A percentile compares a stretch with the other conserved stretches of the same genome.
Evolutionary conservation across 2,329 filamentous ascomycete genomes (phyloP).

Genomic region (Bimuria novae-zelandiae): DNA sequence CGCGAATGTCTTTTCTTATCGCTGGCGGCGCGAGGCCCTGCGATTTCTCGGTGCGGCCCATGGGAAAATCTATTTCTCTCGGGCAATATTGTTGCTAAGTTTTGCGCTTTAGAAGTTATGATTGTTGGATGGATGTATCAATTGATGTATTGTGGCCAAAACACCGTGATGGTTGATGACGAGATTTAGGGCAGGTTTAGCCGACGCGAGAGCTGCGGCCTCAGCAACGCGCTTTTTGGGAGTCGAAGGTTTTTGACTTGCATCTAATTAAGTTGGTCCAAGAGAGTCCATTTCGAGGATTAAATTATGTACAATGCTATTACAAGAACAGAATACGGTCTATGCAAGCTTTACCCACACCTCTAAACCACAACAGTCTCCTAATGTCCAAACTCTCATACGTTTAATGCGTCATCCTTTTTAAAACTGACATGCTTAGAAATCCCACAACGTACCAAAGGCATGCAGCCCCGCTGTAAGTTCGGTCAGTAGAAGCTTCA

Average conservation of each 20-base stretch:
- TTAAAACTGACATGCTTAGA: slow-evolving; percentile 15
- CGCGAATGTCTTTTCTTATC: slow-evolving; percentile 47
- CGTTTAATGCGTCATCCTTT: neutral
- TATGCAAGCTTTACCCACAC: neutral
- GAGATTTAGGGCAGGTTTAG: slow-evolving; percentile 3
- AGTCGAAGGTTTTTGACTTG: no score
- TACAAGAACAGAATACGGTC: neutral
- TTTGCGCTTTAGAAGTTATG: no score
- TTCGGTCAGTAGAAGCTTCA: neutral
- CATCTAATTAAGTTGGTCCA: no score
- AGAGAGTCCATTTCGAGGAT: no score
- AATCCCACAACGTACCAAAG: slow-evolving; percentile 44
- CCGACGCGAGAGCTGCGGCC: neutral
- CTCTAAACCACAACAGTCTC: neutral
- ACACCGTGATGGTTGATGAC: slow-evolving; percentile 7
- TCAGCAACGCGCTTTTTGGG: no score
- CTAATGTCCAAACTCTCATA: neutral
- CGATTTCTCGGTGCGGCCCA: slow-evolving; percentile 46
- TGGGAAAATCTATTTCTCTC: no score
- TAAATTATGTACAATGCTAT: no score
- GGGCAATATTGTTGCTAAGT: no score
- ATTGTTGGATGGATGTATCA: neutral
- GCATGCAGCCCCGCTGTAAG: slow-evolving; percentile 35
- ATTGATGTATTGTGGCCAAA: neutral
- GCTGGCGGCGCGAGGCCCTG: slow-evolving; percentile 45